phyloP scores from a whole-genome alignment of 2,329 filamentous ascomycete species.

The Xylaria sp. region DNA sequence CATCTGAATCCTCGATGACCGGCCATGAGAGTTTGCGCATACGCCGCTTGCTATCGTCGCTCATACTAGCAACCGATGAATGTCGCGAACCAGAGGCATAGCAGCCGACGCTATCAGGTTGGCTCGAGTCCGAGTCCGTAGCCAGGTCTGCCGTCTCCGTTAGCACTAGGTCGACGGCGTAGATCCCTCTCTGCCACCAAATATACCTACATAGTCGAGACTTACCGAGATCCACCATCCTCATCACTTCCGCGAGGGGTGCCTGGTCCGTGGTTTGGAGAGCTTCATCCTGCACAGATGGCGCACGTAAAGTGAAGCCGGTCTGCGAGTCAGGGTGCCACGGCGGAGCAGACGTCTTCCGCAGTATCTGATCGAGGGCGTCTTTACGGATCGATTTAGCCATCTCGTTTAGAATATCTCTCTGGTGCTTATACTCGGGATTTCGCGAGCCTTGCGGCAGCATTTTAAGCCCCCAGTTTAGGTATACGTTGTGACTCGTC shows the following conservation, averaged over 20 bases:
- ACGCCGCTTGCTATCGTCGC: not conserved
- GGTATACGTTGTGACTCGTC: conserved; percentile 48
- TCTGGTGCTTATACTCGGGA: conserved; percentile 27
- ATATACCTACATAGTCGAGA: not conserved
- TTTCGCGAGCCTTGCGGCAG: conserved; percentile 23
- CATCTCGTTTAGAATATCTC: conserved; percentile 37
- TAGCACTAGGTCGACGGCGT: too few relatives aligned
- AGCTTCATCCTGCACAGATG: not conserved
- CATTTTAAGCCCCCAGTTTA: conserved; percentile 47
- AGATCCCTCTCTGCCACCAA: too few relatives aligned
- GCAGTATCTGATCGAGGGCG: conserved; percentile 33
- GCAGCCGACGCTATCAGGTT: not conserved
- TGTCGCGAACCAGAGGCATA: not conserved
- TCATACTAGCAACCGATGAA: conserved; percentile 4
- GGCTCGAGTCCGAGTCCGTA: conserved; percentile 6
- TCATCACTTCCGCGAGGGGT: not conserved
- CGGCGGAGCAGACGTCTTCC: conserved; percentile 11
- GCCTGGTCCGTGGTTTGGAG: not conserved
- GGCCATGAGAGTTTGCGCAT: not conserved
- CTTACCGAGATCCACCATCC: conserved; percentile 17
- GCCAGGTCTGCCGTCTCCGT: not conserved
- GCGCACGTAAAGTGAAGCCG: conserved; percentile 29
- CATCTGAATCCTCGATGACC: not conserved
- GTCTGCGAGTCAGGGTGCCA: conserved; percentile 36
- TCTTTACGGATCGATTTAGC: conserved; percentile 32